A percentile compares a stretch with the other conserved stretches of the same genome.
phyloP scores from a whole-genome alignment of 139 green algal species.

The Micromonas commoda region DNA sequence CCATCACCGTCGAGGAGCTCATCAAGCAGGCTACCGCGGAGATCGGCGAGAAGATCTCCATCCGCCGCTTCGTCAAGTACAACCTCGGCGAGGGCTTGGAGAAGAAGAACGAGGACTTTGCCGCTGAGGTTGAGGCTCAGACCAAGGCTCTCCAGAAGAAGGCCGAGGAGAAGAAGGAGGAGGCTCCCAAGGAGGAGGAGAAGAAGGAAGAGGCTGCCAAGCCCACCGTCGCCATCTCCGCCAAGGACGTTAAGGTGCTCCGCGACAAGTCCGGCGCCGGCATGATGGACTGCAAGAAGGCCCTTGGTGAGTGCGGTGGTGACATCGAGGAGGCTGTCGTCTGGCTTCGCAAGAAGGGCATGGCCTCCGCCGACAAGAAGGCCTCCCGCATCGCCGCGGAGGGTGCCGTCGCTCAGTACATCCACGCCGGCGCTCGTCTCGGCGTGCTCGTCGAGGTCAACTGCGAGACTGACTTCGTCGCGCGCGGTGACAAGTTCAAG shows the following conservation, averaged over 20 bases:
- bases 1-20: conserved; percentile 80
- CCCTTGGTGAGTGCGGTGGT: conserved; percentile 66
- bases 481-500: conserved; percentile 78
- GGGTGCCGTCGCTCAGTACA: conserved; percentile 75
- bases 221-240: conserved; percentile 48
- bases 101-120: conserved; percentile 87
- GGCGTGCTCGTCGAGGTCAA: conserved; percentile 92
- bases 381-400: conserved; percentile 78
- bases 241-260: conserved; percentile 74
- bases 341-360: conserved; percentile 89
- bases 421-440: conserved; percentile 82
- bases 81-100: conserved; percentile 92
- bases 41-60: conserved; percentile 72
- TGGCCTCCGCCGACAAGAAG: conserved; percentile 96
- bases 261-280: conserved; percentile 77
- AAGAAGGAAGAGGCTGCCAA: conserved; percentile 29
- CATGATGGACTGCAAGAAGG: conserved; percentile 99
- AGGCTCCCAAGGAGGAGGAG: conserved; percentile 8
- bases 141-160: conserved; percentile 79
- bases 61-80: conserved; percentile 80
- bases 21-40: conserved; percentile 82
- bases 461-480: conserved; percentile 94
- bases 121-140: conserved; percentile 88
- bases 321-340: conserved; percentile 76
- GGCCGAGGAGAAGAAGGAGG: conserved; percentile 24